Base-by-base conservation (phyloP, 495 filamentous ascomycete genomes). In the Chlorociboria aeruginascens region DNA sequence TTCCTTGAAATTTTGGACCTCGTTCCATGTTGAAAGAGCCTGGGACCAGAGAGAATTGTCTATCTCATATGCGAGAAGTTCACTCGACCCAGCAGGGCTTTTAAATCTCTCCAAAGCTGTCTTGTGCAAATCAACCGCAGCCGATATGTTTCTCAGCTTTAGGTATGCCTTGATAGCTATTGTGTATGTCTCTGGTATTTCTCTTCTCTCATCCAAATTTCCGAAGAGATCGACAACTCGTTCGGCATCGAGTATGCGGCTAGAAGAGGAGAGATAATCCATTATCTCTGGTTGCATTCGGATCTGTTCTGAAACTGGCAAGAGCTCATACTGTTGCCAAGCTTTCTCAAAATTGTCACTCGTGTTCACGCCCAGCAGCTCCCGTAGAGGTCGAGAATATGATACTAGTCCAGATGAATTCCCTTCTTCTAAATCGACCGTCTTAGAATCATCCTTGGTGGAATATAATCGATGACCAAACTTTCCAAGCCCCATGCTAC, bases 221-320 rank as follows among this genome's bases (percentile, higher is more conserved):
- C 68, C 49, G 48, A 78, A 73, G 3, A 76, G 17, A 8, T 62
- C 52, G 46, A 66, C 60, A n/a, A 60, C 60, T 31, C 68, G 57
- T 55, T 64, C 59, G 30, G 56, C 46, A 57, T 77, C 65, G 25
- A 63, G 28, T 1, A 40, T 20, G 8, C 53, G 45, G 3, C 52
- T 33, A 6, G 74, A 74, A 6, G 34, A 48, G 32, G 61, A 63
- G 14, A 77, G 48, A 49, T 61, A 68, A 38, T 60, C 48, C 14
- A 58, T 42, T 20, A 64, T 30, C 6, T 54, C 39, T 16, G 34
- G 32, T 6, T 47, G 45, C 8, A 58, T 34, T 16, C 48, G 29
- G 7, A 32, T 17, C 33, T 53, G 41, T 7, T 48, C 43, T n/a
- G 17, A 43, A 16, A 46, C 48, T 28, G 52, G 44, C 1, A 61